Conservation (phyloP, 2,329 filamentous ascomycete genomes). For the Cercospora beticola region DNA sequence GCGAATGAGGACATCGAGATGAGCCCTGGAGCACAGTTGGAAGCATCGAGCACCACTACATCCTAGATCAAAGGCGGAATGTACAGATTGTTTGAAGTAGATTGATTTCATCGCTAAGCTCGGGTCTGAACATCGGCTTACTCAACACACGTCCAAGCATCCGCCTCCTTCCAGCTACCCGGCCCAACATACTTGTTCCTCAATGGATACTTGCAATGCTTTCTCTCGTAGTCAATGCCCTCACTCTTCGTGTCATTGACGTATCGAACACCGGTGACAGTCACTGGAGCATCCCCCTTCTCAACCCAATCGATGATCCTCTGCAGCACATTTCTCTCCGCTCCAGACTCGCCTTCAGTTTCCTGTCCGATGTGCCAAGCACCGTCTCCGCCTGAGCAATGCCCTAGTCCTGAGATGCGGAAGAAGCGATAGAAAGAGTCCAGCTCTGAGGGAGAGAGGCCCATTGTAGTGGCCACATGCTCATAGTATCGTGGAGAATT, state of each 20-base stretch:
- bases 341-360: conserved; percentile 15
- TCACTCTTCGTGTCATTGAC: conserved; percentile 39
- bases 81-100: neutral
- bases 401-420: conserved; percentile 51
- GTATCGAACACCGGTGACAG: conserved; percentile 44
- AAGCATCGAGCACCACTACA: neutral
- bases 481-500: conserved; percentile 51
- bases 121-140: neutral
- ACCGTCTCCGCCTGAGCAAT: conserved; percentile 50
- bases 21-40: neutral
- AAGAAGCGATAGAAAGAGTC: conserved; percentile 57
- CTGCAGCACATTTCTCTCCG: conserved; percentile 49
- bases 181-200: conserved; percentile 31
- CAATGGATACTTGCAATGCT: conserved; percentile 44
- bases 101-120: neutral
- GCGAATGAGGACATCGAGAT: neutral
- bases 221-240: conserved; percentile 47
- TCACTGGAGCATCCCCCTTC: conserved; percentile 34
- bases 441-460: conserved; percentile 46
- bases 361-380: conserved; percentile 44
- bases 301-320: conserved; percentile 44
- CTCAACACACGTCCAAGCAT: conserved; percentile 32
- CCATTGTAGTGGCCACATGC: conserved; percentile 47
- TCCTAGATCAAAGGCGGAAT: neutral
- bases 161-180: conserved; percentile 29